Percentiles rank a stretch among this genome's conserved stretches.
phyloP scores from a whole-genome alignment of 2,329 filamentous ascomycete genomes.

The Nemania abortiva region DNA sequence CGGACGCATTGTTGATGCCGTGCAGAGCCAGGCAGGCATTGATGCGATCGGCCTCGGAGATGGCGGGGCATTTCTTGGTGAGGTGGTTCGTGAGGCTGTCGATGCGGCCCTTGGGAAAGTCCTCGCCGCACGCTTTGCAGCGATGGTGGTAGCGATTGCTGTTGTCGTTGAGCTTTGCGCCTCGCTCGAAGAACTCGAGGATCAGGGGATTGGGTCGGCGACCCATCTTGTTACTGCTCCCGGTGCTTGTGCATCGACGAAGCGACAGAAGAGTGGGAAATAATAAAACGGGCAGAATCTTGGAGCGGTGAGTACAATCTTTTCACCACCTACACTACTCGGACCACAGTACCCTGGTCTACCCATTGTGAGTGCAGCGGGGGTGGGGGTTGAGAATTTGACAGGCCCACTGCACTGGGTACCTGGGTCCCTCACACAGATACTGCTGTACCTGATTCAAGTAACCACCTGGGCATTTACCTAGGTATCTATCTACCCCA shows the following conservation, averaged over 20 bases:
- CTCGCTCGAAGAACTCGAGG: constrained; percentile 87
- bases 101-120: constrained; percentile 89
- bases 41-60: constrained; percentile 79
- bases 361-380: too few species aligned
- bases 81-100: constrained; percentile 86
- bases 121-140: constrained; percentile 88
- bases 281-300: constrained; percentile 51
- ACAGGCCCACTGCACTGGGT: too few species aligned
- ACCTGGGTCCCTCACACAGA: too few species aligned
- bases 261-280: constrained; percentile 36
- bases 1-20: constrained; percentile 67
- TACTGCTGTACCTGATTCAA: too few species aligned
- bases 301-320: constrained; percentile 48
- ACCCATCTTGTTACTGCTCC: constrained; percentile 70
- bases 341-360: too few species aligned
- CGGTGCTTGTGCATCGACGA: constrained; percentile 33
- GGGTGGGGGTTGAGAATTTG: too few species aligned
- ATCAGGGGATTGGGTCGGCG: constrained; percentile 87
- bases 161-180: constrained; percentile 86
- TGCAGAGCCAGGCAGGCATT: constrained; percentile 79
- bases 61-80: constrained; percentile 86
- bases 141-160: constrained; percentile 94
- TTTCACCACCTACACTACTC: constrained; percentile 44
- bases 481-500: too few species aligned
- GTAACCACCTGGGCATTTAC: too few species aligned